Conservation (phyloP, 106 monocot species). For the Dioscorea zingiberensis region DNA sequence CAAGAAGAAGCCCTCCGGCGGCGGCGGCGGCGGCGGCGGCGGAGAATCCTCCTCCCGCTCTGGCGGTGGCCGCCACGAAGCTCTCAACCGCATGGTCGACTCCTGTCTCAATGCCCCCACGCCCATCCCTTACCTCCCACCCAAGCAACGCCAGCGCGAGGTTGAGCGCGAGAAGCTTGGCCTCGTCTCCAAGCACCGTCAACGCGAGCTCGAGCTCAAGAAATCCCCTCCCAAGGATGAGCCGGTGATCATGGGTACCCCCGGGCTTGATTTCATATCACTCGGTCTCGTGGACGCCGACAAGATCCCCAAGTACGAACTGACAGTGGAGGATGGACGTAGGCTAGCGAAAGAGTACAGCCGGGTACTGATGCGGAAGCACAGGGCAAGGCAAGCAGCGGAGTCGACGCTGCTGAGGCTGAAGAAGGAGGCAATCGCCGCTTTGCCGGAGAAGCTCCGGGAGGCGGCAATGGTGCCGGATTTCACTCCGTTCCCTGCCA, state of each 20-base stretch:
- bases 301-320: slow-evolving; percentile 56
- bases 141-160: slow-evolving; percentile 66
- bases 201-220: slow-evolving; percentile 54
- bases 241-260: slow-evolving; percentile 55
- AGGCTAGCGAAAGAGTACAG: slow-evolving; percentile 87
- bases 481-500: slow-evolving; percentile 56
- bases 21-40: slow-evolving; percentile 1
- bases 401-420: slow-evolving; percentile 56
- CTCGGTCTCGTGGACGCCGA: slow-evolving; percentile 78
- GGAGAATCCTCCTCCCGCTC: slow-evolving; percentile 4
- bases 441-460: slow-evolving; percentile 68
- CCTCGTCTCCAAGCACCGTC: slow-evolving; percentile 67
- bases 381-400: slow-evolving; percentile 62
- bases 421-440: slow-evolving; percentile 88
- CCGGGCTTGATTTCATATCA: slow-evolving; percentile 51
- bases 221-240: slow-evolving; percentile 31
- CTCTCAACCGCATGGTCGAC: slow-evolving; percentile 33
- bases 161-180: slow-evolving; percentile 82
- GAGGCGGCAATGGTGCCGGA: slow-evolving; percentile 73
- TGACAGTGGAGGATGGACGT: slow-evolving; percentile 87
- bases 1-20: slow-evolving; percentile 41
- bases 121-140: slow-evolving; percentile 52
- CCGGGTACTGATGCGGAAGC: slow-evolving; percentile 74
- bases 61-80: slow-evolving; percentile 22
- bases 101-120: slow-evolving; percentile 71